Evolutionary conservation across 2,329 filamentous ascomycete genomes (phyloP).

Genomic region (Pseudopithomyces chartarum): DNA sequence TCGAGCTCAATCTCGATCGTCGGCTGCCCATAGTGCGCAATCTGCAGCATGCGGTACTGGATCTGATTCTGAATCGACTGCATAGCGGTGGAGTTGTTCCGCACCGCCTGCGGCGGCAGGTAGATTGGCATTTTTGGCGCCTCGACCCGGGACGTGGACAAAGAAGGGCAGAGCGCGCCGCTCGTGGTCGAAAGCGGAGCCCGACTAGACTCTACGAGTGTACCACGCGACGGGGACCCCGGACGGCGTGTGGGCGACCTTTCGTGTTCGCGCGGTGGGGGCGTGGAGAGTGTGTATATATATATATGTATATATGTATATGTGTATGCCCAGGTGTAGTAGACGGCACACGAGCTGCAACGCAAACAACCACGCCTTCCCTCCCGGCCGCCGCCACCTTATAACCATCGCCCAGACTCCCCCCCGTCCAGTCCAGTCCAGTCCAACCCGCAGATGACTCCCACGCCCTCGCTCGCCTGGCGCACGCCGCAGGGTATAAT

Average conservation of each 20-base stretch:
- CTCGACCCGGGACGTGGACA: background rate
- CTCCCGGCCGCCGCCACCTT: too few species aligned
- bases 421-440: too few species aligned
- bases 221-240: too few species aligned
- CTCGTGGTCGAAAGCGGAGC: constrained; percentile 26
- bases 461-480: background rate
- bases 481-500: constrained; percentile 5
- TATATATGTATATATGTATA: too few species aligned
- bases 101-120: constrained; percentile 26
- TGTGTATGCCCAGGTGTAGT: too few species aligned
- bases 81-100: constrained; percentile 32
- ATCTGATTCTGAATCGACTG: constrained; percentile 39
- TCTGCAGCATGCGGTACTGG: constrained; percentile 39
- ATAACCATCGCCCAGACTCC: too few species aligned
- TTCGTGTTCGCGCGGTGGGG: too few species aligned
- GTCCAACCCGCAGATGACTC: background rate
- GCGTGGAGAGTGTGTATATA: too few species aligned
- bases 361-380: too few species aligned
- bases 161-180: background rate
- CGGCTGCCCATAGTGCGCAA: constrained; percentile 43
- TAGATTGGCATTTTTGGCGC: constrained; percentile 13
- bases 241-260: background rate
- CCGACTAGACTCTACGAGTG: too few species aligned
- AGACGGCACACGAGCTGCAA: too few species aligned
- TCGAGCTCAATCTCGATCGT: constrained; percentile 50